Conservation (phyloP, 2,329 filamentous ascomycete species). For the Aspergillus ruber region DNA sequence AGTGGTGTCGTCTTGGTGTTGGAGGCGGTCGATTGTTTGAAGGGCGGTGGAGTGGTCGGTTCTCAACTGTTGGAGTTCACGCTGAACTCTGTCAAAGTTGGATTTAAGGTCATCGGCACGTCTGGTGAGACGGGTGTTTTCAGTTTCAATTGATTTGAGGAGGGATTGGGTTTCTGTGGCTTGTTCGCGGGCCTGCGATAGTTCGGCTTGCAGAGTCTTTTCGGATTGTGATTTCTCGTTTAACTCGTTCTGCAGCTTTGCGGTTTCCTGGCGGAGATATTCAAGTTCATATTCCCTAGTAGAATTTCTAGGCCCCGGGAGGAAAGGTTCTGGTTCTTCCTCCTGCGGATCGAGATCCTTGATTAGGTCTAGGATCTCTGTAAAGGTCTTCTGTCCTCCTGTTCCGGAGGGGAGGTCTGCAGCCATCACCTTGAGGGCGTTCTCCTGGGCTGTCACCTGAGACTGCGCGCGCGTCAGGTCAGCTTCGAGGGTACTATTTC, state of each 20-base stretch:
- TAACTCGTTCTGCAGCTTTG: slow-evolving; percentile 23
- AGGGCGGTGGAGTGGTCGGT: slow-evolving; percentile 27
- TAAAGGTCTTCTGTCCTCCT: slow-evolving; percentile 27
- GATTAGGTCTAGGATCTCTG: slow-evolving; percentile 34
- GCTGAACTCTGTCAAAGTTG: slow-evolving; percentile 24
- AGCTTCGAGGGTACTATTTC: slow-evolving; percentile 30
- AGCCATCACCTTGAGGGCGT: slow-evolving; percentile 31
- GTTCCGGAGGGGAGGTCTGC: slow-evolving; percentile 27
- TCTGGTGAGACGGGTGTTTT: slow-evolving; percentile 31
- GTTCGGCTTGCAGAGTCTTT: slow-evolving; percentile 29
- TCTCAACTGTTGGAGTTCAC: slow-evolving; percentile 23
- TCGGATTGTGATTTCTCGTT: slow-evolving; percentile 22
- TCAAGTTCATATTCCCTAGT: slow-evolving; percentile 14
- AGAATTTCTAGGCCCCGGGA: slow-evolving; percentile 12
- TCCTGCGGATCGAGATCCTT: slow-evolving; percentile 25
- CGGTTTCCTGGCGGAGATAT: slow-evolving; percentile 22
- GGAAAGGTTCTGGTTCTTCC: slow-evolving; percentile 7
- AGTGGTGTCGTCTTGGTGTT: slow-evolving; percentile 16
- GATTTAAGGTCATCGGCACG: slow-evolving; percentile 30
- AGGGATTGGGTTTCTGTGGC: slow-evolving; percentile 31
- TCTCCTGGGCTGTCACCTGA: slow-evolving; percentile 31
- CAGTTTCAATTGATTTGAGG: slow-evolving; percentile 32
- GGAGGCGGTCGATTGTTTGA: slow-evolving; percentile 24
- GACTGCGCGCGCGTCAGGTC: slow-evolving; percentile 30
- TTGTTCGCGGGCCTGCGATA: slow-evolving; percentile 30